These are phyloP conservation scores for Bretziella fagacearum DNA, from an alignment of 2,329 filamentous ascomycete genomes.

Conservation along the genomic window DNA sequence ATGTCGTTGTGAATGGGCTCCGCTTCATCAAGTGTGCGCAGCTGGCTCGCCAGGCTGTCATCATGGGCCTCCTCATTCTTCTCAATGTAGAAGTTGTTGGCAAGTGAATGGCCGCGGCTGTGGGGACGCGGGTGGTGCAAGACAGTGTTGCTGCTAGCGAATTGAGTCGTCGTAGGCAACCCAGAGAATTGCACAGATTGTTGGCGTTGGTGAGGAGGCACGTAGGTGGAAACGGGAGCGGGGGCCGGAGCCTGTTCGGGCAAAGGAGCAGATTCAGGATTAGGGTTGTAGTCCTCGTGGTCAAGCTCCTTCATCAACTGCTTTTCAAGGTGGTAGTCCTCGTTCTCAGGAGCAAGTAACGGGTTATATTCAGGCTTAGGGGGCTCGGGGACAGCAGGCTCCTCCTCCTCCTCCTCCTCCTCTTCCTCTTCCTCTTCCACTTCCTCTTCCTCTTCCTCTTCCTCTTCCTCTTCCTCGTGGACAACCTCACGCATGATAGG, in stretches of 20 bases:
- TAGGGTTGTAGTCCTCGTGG: conserved; percentile 59
- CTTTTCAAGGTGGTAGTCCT: conserved; percentile 70
- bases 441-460: conserved; percentile 43
- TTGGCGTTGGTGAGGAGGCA: conserved; percentile 26
- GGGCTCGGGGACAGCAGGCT: neutral
- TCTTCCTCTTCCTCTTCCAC: conserved; percentile 32
- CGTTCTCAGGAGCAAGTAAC: conserved; percentile 70
- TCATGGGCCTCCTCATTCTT: conserved; percentile 27
- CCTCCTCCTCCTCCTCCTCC: conserved; percentile 1
- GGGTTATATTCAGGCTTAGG: conserved; percentile 41
- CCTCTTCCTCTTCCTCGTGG: conserved; percentile 50
- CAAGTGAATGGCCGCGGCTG: conserved; percentile 53
- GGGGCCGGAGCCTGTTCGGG: conserved; percentile 13
- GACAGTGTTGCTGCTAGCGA: conserved; percentile 34
- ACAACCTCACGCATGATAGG: conserved; percentile 49
- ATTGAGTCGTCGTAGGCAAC: conserved; percentile 25
- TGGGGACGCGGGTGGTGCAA: conserved; percentile 60
- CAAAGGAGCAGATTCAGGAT: conserved; percentile 27
- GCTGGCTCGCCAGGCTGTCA: conserved; percentile 23
- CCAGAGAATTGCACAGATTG: conserved; percentile 32
- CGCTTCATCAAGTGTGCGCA: conserved; percentile 26
- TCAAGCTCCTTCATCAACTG: conserved; percentile 64
- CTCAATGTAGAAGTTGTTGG: conserved; percentile 45
- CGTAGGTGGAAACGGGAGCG: conserved; percentile 15
- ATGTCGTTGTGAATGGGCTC: conserved; percentile 29